These are phyloP conservation scores for Peronospora tabacina DNA, from an alignment of 352 stramenopile genomes.

Conservation along the genomic window DNA sequence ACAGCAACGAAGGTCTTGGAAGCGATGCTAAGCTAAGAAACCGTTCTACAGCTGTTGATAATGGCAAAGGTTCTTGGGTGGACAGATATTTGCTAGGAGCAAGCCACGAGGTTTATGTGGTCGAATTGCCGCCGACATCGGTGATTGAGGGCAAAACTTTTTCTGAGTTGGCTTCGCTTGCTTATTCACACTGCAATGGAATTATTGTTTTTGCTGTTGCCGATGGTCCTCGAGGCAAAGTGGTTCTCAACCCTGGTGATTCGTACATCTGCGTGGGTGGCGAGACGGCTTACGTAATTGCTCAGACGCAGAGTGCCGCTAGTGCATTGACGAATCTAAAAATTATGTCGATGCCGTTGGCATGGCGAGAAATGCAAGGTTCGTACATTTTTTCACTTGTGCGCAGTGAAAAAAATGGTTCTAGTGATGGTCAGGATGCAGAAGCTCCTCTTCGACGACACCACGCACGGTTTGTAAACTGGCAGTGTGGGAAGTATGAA, in stretches of 20 bases:
- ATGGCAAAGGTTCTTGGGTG: constrained; percentile 47
- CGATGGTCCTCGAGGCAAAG: constrained; percentile 30
- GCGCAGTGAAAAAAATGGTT: constrained; percentile 21
- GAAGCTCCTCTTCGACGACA: constrained; percentile 18
- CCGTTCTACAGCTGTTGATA: constrained; percentile 23
- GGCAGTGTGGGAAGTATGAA: constrained; percentile 24
- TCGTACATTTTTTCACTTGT: constrained; percentile 25
- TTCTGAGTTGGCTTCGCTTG: constrained; percentile 64
- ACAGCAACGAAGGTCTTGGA: constrained; percentile 30
- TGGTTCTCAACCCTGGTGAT: constrained; percentile 72
- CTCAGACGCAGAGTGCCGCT: constrained; percentile 39
- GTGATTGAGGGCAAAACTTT: constrained; percentile 68
- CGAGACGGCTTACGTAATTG: constrained; percentile 71
- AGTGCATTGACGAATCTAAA: constrained; percentile 26
- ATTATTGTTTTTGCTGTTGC: constrained; percentile 75
- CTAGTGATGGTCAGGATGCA: constrained; percentile 11
- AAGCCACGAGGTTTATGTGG: constrained; percentile 76
- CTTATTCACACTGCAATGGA: constrained; percentile 63
- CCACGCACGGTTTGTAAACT: constrained; percentile 26
- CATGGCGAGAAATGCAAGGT: constrained; percentile 29
- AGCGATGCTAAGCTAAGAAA: constrained; percentile 25
- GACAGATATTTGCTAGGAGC: constrained; percentile 65
- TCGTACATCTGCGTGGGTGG: constrained; percentile 62
- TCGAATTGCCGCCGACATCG: constrained; percentile 42
- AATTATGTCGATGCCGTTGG: constrained; percentile 25